Conservation (phyloP, 2,329 filamentous ascomycete species). For the Aspergillus fijiensis region DNA sequence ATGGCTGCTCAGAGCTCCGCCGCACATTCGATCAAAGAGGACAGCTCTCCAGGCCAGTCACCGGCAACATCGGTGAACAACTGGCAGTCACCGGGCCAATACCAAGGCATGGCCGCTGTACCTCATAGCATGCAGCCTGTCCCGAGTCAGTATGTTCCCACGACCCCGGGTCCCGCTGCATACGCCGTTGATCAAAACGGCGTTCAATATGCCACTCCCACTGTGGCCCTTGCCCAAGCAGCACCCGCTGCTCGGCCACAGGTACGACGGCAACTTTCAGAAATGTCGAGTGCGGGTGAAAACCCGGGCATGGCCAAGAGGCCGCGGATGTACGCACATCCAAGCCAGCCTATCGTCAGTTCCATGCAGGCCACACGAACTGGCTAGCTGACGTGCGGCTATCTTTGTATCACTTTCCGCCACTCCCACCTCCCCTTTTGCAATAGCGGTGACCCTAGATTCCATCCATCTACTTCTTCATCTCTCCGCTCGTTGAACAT, state of each 20-base stretch:
- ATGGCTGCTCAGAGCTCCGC: slow-evolving; percentile 52
- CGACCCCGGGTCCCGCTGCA: slow-evolving; percentile 38
- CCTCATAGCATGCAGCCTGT: slow-evolving; percentile 47
- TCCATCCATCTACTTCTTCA: slow-evolving; percentile 8
- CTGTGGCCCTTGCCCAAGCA: slow-evolving; percentile 36
- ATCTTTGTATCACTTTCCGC: slow-evolving; percentile 6
- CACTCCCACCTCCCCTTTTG: background rate
- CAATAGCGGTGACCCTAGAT: slow-evolving; percentile 1
- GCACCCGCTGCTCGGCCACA: slow-evolving; percentile 32
- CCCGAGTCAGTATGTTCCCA: slow-evolving; percentile 44
- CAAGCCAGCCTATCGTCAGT: slow-evolving; percentile 48
- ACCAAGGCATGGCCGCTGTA: slow-evolving; percentile 59
- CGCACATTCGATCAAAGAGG: slow-evolving; percentile 60
- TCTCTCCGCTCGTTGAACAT: slow-evolving; percentile 18
- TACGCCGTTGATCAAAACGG: slow-evolving; percentile 43
- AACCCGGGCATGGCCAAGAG: slow-evolving; percentile 56
- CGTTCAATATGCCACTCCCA: slow-evolving; percentile 40
- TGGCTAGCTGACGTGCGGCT: slow-evolving; percentile 18
- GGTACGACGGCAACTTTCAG: slow-evolving; percentile 60
- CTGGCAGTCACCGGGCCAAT: slow-evolving; percentile 63
- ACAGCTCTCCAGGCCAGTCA: slow-evolving; percentile 62
- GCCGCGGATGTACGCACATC: slow-evolving; percentile 56
- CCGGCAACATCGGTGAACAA: slow-evolving; percentile 59
- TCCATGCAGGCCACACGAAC: slow-evolving; percentile 50
- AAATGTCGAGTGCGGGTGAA: slow-evolving; percentile 57